Evolutionary conservation across 2,329 filamentous ascomycete genomes (phyloP).

Genomic region (Ophiostoma ips): DNA sequence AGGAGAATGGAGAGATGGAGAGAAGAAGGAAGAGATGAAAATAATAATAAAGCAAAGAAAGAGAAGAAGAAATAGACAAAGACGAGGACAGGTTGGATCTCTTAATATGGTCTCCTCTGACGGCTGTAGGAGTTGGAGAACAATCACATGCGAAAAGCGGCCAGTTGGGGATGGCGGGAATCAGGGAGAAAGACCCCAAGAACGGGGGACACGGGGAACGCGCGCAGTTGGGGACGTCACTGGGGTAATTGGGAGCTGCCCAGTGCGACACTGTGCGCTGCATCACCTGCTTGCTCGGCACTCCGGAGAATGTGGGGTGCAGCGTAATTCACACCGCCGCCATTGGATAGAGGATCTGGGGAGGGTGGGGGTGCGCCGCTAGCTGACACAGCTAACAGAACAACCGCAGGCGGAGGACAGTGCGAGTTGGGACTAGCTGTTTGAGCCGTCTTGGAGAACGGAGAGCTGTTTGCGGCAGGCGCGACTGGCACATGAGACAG

Average conservation of each 20-base stretch:
- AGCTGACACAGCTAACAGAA: background rate
- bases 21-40: slow-evolving; percentile 1
- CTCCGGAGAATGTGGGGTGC: slow-evolving; percentile 1
- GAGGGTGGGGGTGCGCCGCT: background rate
- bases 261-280: background rate
- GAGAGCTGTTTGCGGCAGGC: too few species aligned
- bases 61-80: background rate
- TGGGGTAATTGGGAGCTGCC: background rate
- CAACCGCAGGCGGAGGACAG: background rate
- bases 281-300: background rate
- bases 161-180: background rate
- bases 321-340: slow-evolving; percentile 7
- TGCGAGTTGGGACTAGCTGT: background rate
- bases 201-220: background rate
- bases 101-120: background rate
- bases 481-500: too few species aligned
- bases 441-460: too few species aligned
- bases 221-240: background rate
- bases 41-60: background rate
- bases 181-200: background rate
- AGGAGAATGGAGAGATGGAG: background rate
- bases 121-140: background rate
- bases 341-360: slow-evolving; percentile 3
- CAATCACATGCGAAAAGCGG: slow-evolving; percentile 4
- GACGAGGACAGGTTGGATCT: background rate